phyloP scores from a whole-genome alignment of 805 yeast species.

The Hermanozyma aechmeae region DNA sequence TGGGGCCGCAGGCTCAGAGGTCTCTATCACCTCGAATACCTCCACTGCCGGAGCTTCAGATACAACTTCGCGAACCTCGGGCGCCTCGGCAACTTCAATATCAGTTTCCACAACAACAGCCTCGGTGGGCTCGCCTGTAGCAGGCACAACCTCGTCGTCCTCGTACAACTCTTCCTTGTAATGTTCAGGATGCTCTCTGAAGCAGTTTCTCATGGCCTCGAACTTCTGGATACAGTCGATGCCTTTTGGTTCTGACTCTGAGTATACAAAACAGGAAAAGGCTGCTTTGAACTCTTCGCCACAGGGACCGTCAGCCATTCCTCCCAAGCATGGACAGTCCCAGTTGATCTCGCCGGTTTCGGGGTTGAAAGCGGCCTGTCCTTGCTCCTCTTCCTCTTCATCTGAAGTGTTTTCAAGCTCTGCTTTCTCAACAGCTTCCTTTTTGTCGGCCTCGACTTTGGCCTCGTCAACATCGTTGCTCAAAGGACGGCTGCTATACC shows the following conservation, averaged over 20 bases:
- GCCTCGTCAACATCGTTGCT: too few relatives aligned
- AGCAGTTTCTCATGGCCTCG: slow-evolving; percentile 87
- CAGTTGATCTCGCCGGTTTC: slow-evolving; percentile 98
- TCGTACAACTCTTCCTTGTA: slow-evolving; percentile 88
- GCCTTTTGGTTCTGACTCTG: slow-evolving; percentile 93
- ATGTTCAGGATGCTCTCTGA: slow-evolving; percentile 85
- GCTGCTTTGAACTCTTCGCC: slow-evolving; percentile 94
- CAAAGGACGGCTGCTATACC: too few relatives aligned
- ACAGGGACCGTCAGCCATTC: slow-evolving; percentile 98
- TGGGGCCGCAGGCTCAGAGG: too few relatives aligned
- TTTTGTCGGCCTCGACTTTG: slow-evolving; percentile 5
- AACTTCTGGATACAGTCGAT: slow-evolving; percentile 89
- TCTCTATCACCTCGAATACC: too few relatives aligned
- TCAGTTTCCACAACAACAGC: too few relatives aligned
- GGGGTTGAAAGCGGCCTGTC: slow-evolving; percentile 77
- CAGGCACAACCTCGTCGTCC: slow-evolving; percentile 42
- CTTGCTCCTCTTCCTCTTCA: slow-evolving; percentile 23
- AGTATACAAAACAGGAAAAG: slow-evolving; percentile 88
- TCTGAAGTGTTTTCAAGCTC: slow-evolving; percentile 3
- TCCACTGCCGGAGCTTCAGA: too few relatives aligned
- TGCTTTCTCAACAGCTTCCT: slow-evolving; percentile 7
- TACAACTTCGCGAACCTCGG: too few relatives aligned
- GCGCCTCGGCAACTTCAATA: too few relatives aligned
- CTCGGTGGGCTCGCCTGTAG: too few relatives aligned
- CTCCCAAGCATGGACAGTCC: slow-evolving; percentile 99